Conservation (phyloP, 1,139 yeast species). For the Sugiyamaella neomexicana region DNA sequence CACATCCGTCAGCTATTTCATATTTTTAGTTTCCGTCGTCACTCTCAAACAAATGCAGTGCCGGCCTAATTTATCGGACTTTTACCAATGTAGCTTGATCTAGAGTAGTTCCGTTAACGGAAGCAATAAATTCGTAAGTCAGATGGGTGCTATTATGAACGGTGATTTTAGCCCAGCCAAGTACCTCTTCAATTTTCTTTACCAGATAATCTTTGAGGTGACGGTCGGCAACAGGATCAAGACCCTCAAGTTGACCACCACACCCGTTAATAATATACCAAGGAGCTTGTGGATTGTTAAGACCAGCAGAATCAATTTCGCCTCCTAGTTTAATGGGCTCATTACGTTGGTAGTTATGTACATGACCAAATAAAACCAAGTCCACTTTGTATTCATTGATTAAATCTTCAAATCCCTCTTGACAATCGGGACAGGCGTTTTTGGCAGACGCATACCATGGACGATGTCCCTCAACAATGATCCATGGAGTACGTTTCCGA, state of each 20-base stretch:
- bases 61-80: conserved; percentile 13
- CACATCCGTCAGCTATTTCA: not conserved
- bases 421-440: conserved; percentile 32
- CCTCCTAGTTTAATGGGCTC: conserved; percentile 30
- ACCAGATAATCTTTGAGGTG: conserved; percentile 23
- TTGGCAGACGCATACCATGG: conserved; percentile 39
- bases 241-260: conserved; percentile 38
- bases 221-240: conserved; percentile 27
- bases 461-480: conserved; percentile 42
- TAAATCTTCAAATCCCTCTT: conserved; percentile 35
- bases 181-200: conserved; percentile 27
- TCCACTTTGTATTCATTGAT: conserved; percentile 34
- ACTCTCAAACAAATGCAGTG: not conserved
- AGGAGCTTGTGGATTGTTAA: conserved; percentile 36
- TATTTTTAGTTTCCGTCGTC: not conserved
- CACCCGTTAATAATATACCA: conserved; percentile 38
- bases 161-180: conserved; percentile 43
- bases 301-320: conserved; percentile 33
- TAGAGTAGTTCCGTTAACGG: conserved; percentile 45
- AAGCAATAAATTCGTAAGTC: conserved; percentile 44
- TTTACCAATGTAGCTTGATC: conserved; percentile 36
- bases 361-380: conserved; percentile 36
- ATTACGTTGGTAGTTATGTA: conserved; percentile 36
- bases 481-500: conserved; percentile 38
- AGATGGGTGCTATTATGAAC: conserved; percentile 54